Percentiles rank a stretch among this genome's conserved stretches.
Evolutionary conservation across 2,329 filamentous ascomycete species (phyloP).

Genomic region (Venturia aucupariae): DNA sequence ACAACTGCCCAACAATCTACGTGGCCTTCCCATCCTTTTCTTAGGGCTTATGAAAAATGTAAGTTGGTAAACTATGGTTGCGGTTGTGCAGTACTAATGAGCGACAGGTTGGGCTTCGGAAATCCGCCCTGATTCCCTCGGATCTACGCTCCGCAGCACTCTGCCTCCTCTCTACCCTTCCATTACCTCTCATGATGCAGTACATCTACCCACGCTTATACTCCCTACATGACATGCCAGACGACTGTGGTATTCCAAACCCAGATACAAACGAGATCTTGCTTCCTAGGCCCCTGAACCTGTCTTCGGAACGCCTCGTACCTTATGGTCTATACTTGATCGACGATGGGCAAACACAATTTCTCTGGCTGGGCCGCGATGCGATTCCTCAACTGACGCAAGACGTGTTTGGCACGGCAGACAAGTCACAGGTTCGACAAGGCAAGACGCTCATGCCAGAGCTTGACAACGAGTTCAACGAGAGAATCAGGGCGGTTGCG

Average conservation of each 20-base stretch:
- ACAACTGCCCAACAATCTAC: conserved; percentile 87
- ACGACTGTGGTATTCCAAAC: conserved; percentile 79
- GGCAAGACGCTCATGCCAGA: conserved; percentile 83
- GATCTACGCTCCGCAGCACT: conserved; percentile 90
- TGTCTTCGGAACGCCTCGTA: conserved; percentile 79
- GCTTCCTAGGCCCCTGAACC: conserved; percentile 73
- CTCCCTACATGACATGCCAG: conserved; percentile 91
- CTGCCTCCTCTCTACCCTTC: conserved; percentile 87
- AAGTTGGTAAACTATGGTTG: conserved; percentile 26
- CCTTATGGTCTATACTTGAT: conserved; percentile 91
- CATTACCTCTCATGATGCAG: conserved; percentile 80
- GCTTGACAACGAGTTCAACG: conserved; percentile 92
- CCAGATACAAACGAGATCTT: conserved; percentile 79
- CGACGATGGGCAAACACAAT: conserved; percentile 94
- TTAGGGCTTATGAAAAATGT: conserved; percentile 94
- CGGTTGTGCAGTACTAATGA: conserved; percentile 11
- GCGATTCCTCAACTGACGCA: conserved; percentile 78
- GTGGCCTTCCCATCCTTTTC: conserved; percentile 82
- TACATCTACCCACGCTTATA: conserved; percentile 65
- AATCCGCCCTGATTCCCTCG: conserved; percentile 86
- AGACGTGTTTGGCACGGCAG: conserved; percentile 84
- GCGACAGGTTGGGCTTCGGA: conserved; percentile 62
- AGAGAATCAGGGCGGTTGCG: conserved; percentile 79
- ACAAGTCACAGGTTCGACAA: conserved; percentile 76
- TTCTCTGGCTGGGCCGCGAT: conserved; percentile 91